Percentiles rank a stretch among this genome's conserved stretches.
Conservation (phyloP, 805 yeast genomes). For the Teunomyces gatunensis region DNA sequence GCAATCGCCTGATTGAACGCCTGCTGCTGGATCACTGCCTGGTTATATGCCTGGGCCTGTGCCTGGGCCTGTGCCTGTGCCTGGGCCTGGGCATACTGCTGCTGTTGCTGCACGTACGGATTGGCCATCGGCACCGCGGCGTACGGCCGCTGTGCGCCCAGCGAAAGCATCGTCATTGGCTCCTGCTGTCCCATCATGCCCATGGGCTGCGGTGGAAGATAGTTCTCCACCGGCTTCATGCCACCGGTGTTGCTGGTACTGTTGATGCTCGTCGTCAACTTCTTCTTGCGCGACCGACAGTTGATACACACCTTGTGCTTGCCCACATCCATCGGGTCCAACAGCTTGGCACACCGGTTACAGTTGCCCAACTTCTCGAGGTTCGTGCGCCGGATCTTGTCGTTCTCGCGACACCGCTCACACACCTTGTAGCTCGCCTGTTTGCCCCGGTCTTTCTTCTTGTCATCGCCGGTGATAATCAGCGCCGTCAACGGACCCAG, state of each 20-base stretch:
- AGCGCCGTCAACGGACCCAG: conserved; percentile 52
- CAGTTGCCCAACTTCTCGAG: conserved; percentile 60
- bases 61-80: conserved; percentile 10
- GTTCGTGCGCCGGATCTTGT: conserved; percentile 53
- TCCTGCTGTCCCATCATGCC: conserved; percentile 8
- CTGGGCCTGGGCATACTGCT: conserved; percentile 8
- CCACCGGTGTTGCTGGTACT: conserved; percentile 6
- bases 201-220: conserved; percentile 7
- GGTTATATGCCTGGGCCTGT: conserved; percentile 13
- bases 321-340: conserved; percentile 45
- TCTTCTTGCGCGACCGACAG: conserved; percentile 56
- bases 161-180: conserved; percentile 7
- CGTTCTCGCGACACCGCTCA: conserved; percentile 59
- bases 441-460: conserved; percentile 19
- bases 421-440: conserved; percentile 56
- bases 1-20: conserved; percentile 20
- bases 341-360: conserved; percentile 56
- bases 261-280: conserved; percentile 16
- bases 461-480: conserved; percentile 29
- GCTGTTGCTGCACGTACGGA: conserved; percentile 6
- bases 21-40: conserved; percentile 20
- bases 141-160: conserved; percentile 3
- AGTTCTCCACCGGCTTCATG: conserved; percentile 3
- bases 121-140: conserved; percentile 7
- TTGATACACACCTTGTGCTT: conserved; percentile 54